These are phyloP conservation scores for Phytophthora melonis DNA, from an alignment of 352 stramenopile genomes.

Conservation along the genomic window DNA sequence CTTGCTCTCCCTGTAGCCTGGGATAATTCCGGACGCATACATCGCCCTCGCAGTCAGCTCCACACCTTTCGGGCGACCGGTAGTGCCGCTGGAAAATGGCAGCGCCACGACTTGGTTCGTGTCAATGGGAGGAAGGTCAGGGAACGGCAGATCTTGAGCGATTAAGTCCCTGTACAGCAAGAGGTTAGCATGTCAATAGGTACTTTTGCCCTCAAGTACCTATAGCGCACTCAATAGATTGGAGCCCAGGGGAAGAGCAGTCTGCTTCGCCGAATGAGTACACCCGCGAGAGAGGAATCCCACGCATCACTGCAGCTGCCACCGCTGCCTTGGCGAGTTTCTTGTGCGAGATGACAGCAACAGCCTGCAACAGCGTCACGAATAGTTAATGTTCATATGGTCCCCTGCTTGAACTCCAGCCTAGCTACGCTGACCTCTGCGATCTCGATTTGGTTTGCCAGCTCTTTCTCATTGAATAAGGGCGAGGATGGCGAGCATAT, in stretches of 20 bases:
- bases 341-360: background rate
- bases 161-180: constrained; percentile 59
- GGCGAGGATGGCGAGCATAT: background rate
- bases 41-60: constrained; percentile 90
- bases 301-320: background rate
- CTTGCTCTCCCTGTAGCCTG: constrained; percentile 44
- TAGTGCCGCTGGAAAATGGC: constrained; percentile 94
- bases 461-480: background rate
- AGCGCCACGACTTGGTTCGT: constrained; percentile 47
- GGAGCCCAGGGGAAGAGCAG: background rate
- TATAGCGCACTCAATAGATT: constrained; percentile 47
- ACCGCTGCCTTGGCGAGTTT: background rate
- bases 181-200: background rate
- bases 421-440: background rate
- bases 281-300: constrained; percentile 12
- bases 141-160: constrained; percentile 19
- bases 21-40: constrained; percentile 73
- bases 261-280: constrained; percentile 35
- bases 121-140: constrained; percentile 23
- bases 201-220: no score
- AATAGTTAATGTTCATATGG: background rate
- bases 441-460: background rate
- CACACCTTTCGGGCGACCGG: constrained; percentile 88
- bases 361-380: background rate
- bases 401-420: background rate